Base-by-base conservation (phyloP, 345 rosid genomes). In the Gossypium ekmanianum region DNA sequence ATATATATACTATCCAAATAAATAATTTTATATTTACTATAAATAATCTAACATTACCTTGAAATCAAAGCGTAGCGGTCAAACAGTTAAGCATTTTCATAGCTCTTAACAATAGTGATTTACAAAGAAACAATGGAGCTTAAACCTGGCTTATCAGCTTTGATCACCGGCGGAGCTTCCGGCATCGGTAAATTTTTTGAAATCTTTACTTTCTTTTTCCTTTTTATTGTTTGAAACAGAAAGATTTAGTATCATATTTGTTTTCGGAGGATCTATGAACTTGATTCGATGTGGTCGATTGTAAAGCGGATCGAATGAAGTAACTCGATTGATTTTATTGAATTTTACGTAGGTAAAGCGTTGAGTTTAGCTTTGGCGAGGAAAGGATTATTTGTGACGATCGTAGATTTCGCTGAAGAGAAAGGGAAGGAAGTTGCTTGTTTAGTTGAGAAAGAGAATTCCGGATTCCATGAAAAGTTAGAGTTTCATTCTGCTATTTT, bases 91-190 rank as follows among this genome's bases (percentile, higher is more conserved):
- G 41, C 41, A 34, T 34, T 34, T 34, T 34, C 7, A 54, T 54
- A n/a, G n/a, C 58, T 7, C 10, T 34, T n/a, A 54, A 54, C 11
- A 8, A 17, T 10, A 54, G 24, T n/a, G 58, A 54, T 54, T 4
- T 6, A 18, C 58, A 54, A 54, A n/a, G 10, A 22, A 58, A 34
- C 47, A 16, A 94, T 92, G 97, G 91, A 94, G 84, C 89, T 94
- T 66, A 92, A 86, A 75, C 92, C 97, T 26, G 98, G 97, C 39
- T 72, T 91, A 57, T 94, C 97, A 51, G 97, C 98, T 81, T 54
- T 94, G 16, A 90, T 94, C 85, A 92, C 97, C 43, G 98, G 98
- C 54, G 98, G 83, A 41, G 97, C 91, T 39, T 88, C 98, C n/a
- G 98, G 98, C 16, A 88, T 94, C 80, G 98, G 98, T 92, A 80